These are phyloP conservation scores for Magnolia officinalis DNA, from an alignment of 164 flowering plant genomes.

Conservation along the genomic window DNA sequence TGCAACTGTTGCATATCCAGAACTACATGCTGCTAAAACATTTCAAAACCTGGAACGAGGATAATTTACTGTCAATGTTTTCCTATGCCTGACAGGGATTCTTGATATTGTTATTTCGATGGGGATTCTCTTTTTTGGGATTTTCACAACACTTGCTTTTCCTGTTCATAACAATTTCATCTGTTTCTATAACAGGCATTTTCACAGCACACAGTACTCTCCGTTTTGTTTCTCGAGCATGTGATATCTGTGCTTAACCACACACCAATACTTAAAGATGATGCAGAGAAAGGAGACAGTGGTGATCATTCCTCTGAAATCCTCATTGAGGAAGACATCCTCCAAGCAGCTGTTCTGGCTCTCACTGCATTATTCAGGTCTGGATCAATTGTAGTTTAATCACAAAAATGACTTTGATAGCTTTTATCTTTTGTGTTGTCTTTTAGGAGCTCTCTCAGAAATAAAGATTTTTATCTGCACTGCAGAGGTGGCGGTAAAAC, in stretches of 20 bases:
- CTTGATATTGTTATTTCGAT: no score
- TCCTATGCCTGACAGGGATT: no score
- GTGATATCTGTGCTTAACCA: slow-evolving; percentile 57
- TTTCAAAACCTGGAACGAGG: no score
- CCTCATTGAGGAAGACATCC: slow-evolving; percentile 42
- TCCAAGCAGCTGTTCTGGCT: slow-evolving; percentile 76
- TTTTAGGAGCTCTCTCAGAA: background rate
- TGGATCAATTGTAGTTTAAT: background rate
- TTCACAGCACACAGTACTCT: slow-evolving; percentile 80
- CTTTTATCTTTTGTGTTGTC: no score
- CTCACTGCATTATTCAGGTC: slow-evolving; percentile 93
- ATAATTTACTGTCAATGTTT: no score
- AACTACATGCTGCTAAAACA: no score
- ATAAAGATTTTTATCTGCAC: background rate
- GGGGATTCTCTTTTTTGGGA: background rate
- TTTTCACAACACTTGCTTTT: background rate
- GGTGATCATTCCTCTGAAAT: slow-evolving; percentile 30
- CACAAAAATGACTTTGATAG: background rate
- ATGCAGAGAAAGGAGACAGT: slow-evolving; percentile 45
- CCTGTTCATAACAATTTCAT: background rate
- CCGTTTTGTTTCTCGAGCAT: slow-evolving; percentile 78
- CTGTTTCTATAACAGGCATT: slow-evolving; percentile 53
- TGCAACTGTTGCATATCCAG: no score
- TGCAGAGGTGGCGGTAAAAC: slow-evolving; percentile 95
- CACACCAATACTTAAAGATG: slow-evolving; percentile 40